phyloP scores from a whole-genome alignment of 106 monocot species.

The Allium cepa region DNA sequence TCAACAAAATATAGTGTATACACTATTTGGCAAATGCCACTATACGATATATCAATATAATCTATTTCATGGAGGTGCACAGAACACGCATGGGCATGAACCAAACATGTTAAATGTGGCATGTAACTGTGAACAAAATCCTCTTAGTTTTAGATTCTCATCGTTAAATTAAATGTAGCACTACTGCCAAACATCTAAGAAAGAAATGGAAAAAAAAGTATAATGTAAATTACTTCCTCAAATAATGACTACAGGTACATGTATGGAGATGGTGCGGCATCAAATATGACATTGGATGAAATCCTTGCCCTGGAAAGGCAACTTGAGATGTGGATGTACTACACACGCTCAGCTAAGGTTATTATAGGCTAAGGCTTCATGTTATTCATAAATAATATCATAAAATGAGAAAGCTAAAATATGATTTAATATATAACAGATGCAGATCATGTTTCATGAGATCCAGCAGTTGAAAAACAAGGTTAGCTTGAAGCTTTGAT shows the following conservation, averaged over 20 bases:
- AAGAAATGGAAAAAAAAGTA: background rate
- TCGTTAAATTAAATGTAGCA: background rate
- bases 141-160: background rate
- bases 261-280: conserved; percentile 27
- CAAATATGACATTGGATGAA: conserved; percentile 64
- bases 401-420: background rate
- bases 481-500: conserved; percentile 12
- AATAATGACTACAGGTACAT: conserved; percentile 60
- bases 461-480: conserved; percentile 68
- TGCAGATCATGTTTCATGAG: conserved; percentile 73
- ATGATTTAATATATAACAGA: conserved; percentile 25
- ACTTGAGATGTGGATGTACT: conserved; percentile 63
- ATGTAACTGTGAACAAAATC: background rate
- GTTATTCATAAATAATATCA: background rate
- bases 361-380: background rate
- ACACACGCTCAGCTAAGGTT: conserved; percentile 55
- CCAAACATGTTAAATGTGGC: background rate
- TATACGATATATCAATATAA: too few relatives aligned
- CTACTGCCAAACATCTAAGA: background rate
- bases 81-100: background rate
- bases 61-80: too few relatives aligned
- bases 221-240: background rate
- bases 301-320: conserved; percentile 51
- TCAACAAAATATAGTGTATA: too few relatives aligned
- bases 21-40: too few relatives aligned